phyloP scores from a whole-genome alignment of 2,329 filamentous ascomycete genomes.

The Ceratocystis papillata region DNA sequence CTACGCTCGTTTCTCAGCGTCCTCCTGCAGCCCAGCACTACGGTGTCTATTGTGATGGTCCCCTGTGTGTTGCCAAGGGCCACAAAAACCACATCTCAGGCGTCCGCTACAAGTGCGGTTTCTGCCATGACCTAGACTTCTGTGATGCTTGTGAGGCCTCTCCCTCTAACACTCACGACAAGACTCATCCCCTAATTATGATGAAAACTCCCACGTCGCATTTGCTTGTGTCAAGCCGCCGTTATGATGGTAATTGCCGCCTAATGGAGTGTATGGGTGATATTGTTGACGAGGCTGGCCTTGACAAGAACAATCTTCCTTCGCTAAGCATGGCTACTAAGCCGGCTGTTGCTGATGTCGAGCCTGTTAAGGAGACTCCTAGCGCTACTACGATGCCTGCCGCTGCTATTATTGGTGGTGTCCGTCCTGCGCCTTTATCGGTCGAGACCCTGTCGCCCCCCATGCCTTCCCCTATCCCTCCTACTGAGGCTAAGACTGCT shows the following conservation, averaged over 20 bases:
- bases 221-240: conserved; percentile 44
- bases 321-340: conserved; percentile 12
- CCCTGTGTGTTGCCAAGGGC: conserved; percentile 55
- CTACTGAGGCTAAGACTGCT: background rate
- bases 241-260: conserved; percentile 60
- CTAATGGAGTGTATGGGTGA: conserved; percentile 64
- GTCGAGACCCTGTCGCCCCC: conserved; percentile 45
- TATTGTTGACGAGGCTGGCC: conserved; percentile 21
- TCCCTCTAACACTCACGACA: conserved; percentile 76
- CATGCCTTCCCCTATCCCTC: conserved; percentile 36
- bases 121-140: conserved; percentile 91
- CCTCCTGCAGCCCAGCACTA: conserved; percentile 47
- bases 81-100: conserved; percentile 61
- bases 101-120: conserved; percentile 89
- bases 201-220: conserved; percentile 82
- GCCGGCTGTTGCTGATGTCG: conserved; percentile 26
- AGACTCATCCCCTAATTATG: conserved; percentile 93
- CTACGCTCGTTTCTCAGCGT: conserved; percentile 28
- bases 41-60: conserved; percentile 91
- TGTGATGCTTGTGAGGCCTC: conserved; percentile 87
- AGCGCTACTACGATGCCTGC: conserved; percentile 26
- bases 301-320: background rate
- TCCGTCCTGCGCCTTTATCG: conserved; percentile 30
- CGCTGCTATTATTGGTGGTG: background rate
- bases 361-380: conserved; percentile 17